phyloP scores from a whole-genome alignment of 768 basidiomycete species.

The Dacryopinax spathularia region DNA sequence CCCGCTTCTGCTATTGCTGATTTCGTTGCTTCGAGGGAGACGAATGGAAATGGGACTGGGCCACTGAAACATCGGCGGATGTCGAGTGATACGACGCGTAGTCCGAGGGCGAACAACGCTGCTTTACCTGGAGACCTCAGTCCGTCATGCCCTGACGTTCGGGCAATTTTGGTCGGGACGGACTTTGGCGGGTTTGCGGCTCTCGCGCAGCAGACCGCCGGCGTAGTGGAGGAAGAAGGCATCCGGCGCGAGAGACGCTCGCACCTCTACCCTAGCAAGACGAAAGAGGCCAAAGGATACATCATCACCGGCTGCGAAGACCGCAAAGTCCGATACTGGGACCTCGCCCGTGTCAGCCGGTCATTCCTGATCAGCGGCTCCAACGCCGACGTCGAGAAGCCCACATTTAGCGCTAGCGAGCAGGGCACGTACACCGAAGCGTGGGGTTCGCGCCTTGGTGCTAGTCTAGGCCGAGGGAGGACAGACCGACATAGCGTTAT shows the following conservation, averaged over 20 bases:
- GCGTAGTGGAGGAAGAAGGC: conserved; percentile 4
- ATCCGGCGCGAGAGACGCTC: conserved; percentile 3
- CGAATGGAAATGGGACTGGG: conserved; percentile 8
- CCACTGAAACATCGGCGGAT: background rate
- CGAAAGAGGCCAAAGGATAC: conserved; percentile 40
- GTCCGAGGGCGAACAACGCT: conserved; percentile 15
- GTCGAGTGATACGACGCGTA: conserved; percentile 6
- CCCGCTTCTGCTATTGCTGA: conserved; percentile 4
- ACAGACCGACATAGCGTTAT: conserved; percentile 50
- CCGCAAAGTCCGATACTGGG: conserved; percentile 75
- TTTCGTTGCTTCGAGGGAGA: conserved; percentile 3
- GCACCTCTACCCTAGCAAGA: conserved; percentile 16
- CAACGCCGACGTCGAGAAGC: conserved; percentile 60
- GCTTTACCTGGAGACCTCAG: conserved; percentile 22
- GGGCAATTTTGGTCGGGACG: conserved; percentile 51
- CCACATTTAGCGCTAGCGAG: conserved; percentile 40
- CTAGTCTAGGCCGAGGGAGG: conserved; percentile 9
- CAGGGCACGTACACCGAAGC: conserved; percentile 10
- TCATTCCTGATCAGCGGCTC: conserved; percentile 68
- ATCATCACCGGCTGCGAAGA: conserved; percentile 86
- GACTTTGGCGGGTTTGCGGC: conserved; percentile 53
- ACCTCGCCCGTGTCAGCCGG: conserved; percentile 54
- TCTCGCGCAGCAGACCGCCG: conserved; percentile 3
- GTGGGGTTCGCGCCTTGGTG: background rate
- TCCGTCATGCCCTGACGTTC: conserved; percentile 47